These are phyloP conservation scores for Ogataea philodendri DNA, from an alignment of 805 yeast genomes.

Conservation along the genomic window DNA sequence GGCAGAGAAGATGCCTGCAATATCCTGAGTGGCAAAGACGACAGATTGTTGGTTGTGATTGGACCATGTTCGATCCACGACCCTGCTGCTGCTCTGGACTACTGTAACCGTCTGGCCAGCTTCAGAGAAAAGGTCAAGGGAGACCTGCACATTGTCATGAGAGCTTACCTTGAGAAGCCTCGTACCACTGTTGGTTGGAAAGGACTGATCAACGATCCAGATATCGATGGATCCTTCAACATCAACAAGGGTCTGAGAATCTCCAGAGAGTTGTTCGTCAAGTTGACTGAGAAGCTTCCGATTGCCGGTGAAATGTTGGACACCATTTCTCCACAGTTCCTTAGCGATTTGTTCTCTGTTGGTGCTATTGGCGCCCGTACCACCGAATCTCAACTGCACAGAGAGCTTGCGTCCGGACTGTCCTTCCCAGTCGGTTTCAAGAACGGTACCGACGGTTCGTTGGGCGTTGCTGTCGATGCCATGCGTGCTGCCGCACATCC, in stretches of 20 bases:
- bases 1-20: conserved; percentile 77
- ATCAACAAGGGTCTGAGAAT: conserved; percentile 93
- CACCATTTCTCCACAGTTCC: conserved; percentile 94
- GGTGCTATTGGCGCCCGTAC: conserved; percentile 99
- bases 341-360: conserved; percentile 87
- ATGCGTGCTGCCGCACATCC: conserved; percentile 87
- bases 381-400: conserved; percentile 95
- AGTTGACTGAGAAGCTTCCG: conserved; percentile 80
- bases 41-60: conserved; percentile 81
- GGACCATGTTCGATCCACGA: conserved; percentile 99
- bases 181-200: conserved; percentile 99
- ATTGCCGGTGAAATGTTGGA: conserved; percentile 98
- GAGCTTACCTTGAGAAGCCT: conserved; percentile 97
- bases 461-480: conserved; percentile 94
- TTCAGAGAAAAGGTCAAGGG: conserved; percentile 61
- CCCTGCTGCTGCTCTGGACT: conserved; percentile 87
- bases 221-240: conserved; percentile 86
- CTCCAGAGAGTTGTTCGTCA: conserved; percentile 80
- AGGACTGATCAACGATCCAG: conserved; percentile 96
- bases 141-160: conserved; percentile 86
- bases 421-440: conserved; percentile 98
- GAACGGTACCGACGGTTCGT: conserved; percentile 95
- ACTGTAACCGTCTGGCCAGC: conserved; percentile 63
- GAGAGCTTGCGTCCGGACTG: conserved; percentile 94
- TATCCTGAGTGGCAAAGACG: conserved; percentile 78